phyloP scores from a whole-genome alignment of 2,329 filamentous ascomycete species.

The Exophiala spinifera region DNA sequence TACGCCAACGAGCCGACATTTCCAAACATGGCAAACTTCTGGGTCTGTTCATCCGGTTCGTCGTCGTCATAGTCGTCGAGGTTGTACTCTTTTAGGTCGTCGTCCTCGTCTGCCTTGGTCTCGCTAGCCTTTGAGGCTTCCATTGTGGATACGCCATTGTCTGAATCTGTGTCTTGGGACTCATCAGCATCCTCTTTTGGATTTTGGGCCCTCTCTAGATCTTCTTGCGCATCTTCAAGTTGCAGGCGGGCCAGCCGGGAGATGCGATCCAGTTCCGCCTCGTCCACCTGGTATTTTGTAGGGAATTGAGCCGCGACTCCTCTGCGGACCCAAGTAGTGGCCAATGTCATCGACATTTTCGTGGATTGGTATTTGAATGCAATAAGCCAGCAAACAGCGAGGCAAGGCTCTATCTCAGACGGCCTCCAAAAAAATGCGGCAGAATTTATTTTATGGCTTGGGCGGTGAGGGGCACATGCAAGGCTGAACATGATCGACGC shows the following conservation, averaged over 20 bases:
- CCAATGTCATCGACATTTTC: constrained; percentile 67
- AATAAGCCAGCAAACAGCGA: neutral
- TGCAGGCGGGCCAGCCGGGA: constrained; percentile 71
- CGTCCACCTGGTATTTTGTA: constrained; percentile 70
- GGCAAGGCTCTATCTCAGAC: neutral
- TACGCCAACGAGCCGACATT: constrained; percentile 92
- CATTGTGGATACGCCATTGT: constrained; percentile 21
- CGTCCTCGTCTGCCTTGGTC: constrained; percentile 59
- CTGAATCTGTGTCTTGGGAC: constrained; percentile 27
- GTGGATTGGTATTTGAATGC: neutral
- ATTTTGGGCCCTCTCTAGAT: constrained; percentile 51
- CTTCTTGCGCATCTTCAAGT: constrained; percentile 87
- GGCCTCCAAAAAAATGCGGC: constrained; percentile 14
- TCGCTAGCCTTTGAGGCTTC: constrained; percentile 3
- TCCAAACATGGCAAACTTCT: constrained; percentile 87
- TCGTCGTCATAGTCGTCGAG: constrained; percentile 96
- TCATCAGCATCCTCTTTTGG: constrained; percentile 38
- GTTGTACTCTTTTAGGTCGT: constrained; percentile 93
- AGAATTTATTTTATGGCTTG: constrained; percentile 17
- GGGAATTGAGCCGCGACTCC: constrained; percentile 75
- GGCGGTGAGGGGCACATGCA: constrained; percentile 19
- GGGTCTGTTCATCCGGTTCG: constrained; percentile 61
- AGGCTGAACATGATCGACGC: constrained; percentile 5
- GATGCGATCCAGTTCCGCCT: constrained; percentile 72
- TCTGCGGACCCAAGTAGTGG: constrained; percentile 71